These are phyloP conservation scores for Cutaneotrichosporon cavernicola DNA, from an alignment of 1,284 basidiomycete species.

Conservation along the genomic window DNA sequence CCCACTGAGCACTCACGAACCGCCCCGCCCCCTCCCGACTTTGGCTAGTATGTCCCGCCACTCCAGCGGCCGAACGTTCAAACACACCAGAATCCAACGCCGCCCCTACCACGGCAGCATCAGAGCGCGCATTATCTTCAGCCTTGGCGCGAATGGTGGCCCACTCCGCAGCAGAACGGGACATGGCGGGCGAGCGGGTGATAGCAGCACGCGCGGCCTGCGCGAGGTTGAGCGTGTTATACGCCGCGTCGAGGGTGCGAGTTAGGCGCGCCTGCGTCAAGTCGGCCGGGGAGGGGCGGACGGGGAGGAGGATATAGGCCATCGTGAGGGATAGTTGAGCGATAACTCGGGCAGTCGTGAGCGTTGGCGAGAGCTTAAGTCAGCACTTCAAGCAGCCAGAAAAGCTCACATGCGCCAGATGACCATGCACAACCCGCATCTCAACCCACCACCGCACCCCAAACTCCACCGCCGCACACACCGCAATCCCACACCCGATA, in stretches of 20 bases:
- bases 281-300: conserved; percentile 16
- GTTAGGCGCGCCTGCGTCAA: conserved; percentile 1
- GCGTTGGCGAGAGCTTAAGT: conserved; percentile 32
- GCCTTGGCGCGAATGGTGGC: conserved; percentile 5
- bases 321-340: conserved; percentile 31
- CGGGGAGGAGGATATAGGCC: conserved; percentile 36
- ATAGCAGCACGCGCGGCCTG: conserved; percentile 26
- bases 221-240: conserved; percentile 27
- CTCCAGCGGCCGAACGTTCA: neutral
- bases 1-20: neutral
- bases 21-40: neutral
- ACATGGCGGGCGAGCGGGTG: conserved; percentile 18
- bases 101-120: conserved; percentile 5
- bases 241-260: conserved; percentile 15
- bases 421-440: conserved; percentile 30
- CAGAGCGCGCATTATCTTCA: conserved; percentile 11
- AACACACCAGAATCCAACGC: neutral
- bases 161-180: conserved; percentile 7
- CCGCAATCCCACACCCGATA: conserved; percentile 29
- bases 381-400: neutral
- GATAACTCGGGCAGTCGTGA: conserved; percentile 31
- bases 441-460: conserved; percentile 32
- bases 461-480: conserved; percentile 19
- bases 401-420: conserved; percentile 38
- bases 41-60: neutral